phyloP scores from a whole-genome alignment of 805 yeast genomes.

The Sporopachydermia lactativora region DNA sequence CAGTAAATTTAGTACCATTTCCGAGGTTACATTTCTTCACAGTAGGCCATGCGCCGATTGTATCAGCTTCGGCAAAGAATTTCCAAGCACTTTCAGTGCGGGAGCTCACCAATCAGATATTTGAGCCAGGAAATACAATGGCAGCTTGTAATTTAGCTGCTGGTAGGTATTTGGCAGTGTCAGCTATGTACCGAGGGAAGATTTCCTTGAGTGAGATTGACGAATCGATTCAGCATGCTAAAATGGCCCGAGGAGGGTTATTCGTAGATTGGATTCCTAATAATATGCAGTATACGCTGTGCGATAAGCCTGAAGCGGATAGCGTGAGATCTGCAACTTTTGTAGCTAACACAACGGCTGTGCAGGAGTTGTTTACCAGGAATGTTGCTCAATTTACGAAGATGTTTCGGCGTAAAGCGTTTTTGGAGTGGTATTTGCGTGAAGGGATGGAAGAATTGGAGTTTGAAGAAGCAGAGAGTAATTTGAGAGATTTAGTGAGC shows the following conservation, averaged over 20 bases:
- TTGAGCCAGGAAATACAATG: constrained; percentile 89
- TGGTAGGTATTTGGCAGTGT: constrained; percentile 86
- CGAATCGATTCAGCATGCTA: constrained; percentile 80
- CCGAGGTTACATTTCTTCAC: constrained; percentile 91
- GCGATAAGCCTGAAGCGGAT: constrained; percentile 79
- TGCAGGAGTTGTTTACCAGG: constrained; percentile 82
- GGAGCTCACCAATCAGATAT: constrained; percentile 87
- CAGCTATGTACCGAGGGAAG: constrained; percentile 89
- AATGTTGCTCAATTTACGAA: constrained; percentile 82
- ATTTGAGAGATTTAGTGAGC: constrained; percentile 76
- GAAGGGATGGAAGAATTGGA: constrained; percentile 97
- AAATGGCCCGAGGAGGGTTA: constrained; percentile 65
- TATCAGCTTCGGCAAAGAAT: constrained; percentile 65
- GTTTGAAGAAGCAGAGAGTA: constrained; percentile 86
- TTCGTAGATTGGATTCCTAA: constrained; percentile 96
- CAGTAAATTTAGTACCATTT: constrained; percentile 90
- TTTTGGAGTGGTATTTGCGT: constrained; percentile 90
- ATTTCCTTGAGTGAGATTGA: constrained; percentile 89
- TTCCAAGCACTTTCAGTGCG: constrained; percentile 80
- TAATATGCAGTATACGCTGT: constrained; percentile 87
- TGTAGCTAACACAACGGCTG: constrained; percentile 85
- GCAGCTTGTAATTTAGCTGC: constrained; percentile 86
- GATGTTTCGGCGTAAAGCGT: constrained; percentile 89
- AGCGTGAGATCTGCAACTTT: constrained; percentile 86
- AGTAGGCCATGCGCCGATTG: constrained; percentile 90